Base-by-base conservation (phyloP, 208 protist genomes). In the Trypanosoma scelopori region DNA sequence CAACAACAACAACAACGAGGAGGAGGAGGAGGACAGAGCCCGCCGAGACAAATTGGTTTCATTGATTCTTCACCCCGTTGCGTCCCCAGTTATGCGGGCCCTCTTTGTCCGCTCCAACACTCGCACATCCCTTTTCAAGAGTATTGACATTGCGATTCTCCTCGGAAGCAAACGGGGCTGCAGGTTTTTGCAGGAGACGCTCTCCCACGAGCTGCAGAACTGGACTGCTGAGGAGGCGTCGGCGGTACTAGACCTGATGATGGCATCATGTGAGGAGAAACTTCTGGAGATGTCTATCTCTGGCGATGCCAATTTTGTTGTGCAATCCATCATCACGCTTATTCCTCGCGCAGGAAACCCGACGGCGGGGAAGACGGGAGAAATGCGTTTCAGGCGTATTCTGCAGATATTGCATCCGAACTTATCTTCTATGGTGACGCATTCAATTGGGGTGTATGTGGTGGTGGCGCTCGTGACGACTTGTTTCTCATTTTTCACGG, bases 261-360 rank as follows among this genome's bases (percentile, higher is more conserved):
- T 86, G 55, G 55, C 55, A 9, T 60, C 57, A 20, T 73, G 83
- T 25, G 81, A 75, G 43, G 27, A 27, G 22, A 65, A 81, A 41
- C 66, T 95, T 41, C 59, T 56, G 28, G 83, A 86, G 5, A 85
- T 93, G 81, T 78, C 72, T 42, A 80, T 74, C 20, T 81, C 87
- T 71, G 69, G 69, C 57, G 75, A 82, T 47, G 84, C 79, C 12
- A 95, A 95, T 69, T 95, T 95, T 69, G 84, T 93, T 25, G 85
- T 95, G 56, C 87, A 93, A 71, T 53, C 69, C 23, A 56, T 93
- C 35, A 63, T 92, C 47, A 62, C 71, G 50, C 70, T 92, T 50
- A 63, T 86, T 61, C 78, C 71, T 1, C 61, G 60, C 41, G 79
- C 79, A 37, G 68, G 65, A 3, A 16, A 62, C 13, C 50, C 82